Evolutionary conservation across 2,329 filamentous ascomycete species (phyloP), one percentile per base, ranked within the genome.

Genomic region (Diaporthe eres): DNA sequence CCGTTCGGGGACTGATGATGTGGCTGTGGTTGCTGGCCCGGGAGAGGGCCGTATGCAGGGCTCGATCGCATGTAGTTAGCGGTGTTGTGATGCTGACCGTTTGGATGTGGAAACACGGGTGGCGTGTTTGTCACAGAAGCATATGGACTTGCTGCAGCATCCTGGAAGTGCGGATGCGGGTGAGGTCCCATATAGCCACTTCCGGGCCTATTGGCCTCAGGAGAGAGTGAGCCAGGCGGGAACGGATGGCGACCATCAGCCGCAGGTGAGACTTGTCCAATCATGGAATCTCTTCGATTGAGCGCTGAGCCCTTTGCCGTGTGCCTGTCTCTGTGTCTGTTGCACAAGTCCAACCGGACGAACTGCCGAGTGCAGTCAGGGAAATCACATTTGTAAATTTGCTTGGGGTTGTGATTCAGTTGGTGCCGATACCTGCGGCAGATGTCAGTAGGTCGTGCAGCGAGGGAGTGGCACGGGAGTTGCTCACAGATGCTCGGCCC

Each of bases 351-450:
- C 79, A 97, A 95, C 78, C 97, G 92, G 75, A 98, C 96, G 85
- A 98, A 99, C 44, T 94, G 93, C 71, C 96, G 93, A 77, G 93
- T 92, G 84, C 97, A 99, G 81, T 96, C 95, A 28, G 95, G 94
- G 81, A 96, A 98, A 82, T 97, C 95, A 87, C 97, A 98, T 81
- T 92, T 92, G 83, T 98, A 98, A 74, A 98, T 98, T 82, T 97
- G 95, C 85, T 98, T 98, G 25, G 96, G 96, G 75, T 94, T 94
- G 85, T 98, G 97, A 83, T 99, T 99, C 79, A 98, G 86, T 85
- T 98, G 96, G 85, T 98, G 96, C 61, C 97, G 92, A 86, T 98
- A 92, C 61, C 91, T 93, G 77, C 60, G 28, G 55, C 12, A 42
- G 28, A 73, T 77, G 75, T 85, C 76, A 84, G 81, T 74, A n/a